A percentile compares a stretch with the other conserved stretches of the same genome.
Conservation (phyloP, 140 eudicot genomes). For the Cichorium intybus region DNA sequence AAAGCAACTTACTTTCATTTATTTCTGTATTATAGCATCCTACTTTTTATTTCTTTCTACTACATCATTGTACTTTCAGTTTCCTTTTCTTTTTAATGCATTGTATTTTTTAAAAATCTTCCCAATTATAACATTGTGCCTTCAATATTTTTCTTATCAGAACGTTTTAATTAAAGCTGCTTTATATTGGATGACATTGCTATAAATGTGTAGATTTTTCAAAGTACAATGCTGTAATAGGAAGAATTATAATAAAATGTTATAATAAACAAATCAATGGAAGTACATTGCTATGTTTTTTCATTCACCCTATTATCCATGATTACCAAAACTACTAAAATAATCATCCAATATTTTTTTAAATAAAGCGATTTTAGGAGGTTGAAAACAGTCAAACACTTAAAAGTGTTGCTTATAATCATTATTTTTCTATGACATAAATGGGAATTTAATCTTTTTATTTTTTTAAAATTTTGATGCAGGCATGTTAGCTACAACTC, state of each 20-base stretch:
- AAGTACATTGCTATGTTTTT: neutral
- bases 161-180: no score
- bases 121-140: neutral
- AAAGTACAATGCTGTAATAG: neutral
- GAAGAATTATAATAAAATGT: neutral
- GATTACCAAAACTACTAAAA: neutral
- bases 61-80: neutral
- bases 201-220: neutral
- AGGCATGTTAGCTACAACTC: conserved; percentile 67
- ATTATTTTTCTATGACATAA: neutral
- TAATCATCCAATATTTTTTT: neutral
- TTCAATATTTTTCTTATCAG: neutral
- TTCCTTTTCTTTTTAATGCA: neutral
- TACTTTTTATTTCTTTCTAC: no score
- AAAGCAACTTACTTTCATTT: neutral
- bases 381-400: no score
- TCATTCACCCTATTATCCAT: neutral
- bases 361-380: neutral
- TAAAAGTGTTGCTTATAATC: neutral
- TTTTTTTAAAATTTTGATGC: neutral
- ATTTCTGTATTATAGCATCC: no score
- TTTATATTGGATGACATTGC: no score
- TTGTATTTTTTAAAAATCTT: neutral
- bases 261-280: neutral
- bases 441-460: conserved; percentile 1